Evolutionary conservation across 2,329 filamentous ascomycete species (phyloP).

Genomic region (Sporothrix pseudoabietina): DNA sequence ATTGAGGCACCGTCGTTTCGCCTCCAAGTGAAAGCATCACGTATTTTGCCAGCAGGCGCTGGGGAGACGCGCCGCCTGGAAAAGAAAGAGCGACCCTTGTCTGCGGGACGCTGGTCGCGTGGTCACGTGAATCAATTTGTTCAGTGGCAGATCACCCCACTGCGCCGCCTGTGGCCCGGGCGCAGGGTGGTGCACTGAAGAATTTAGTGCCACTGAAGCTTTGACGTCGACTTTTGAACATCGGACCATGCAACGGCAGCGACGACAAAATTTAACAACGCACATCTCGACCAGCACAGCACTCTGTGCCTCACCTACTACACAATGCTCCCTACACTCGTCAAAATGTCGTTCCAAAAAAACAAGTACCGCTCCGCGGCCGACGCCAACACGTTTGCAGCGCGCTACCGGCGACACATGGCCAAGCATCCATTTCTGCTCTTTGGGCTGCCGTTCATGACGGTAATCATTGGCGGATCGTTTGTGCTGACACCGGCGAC

Average conservation of each 20-base stretch:
- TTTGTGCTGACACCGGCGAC: slow-evolving; percentile 95
- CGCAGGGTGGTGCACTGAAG: not conserved
- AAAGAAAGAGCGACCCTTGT: not conserved
- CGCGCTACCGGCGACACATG: slow-evolving; percentile 74
- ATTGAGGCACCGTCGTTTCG: not conserved
- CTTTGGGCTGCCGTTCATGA: slow-evolving; percentile 91
- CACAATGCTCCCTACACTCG: not conserved
- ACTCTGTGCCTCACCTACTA: not conserved
- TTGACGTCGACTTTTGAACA: not conserved
- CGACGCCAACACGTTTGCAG: slow-evolving; percentile 68
- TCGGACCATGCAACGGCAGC: slow-evolving; percentile 1
- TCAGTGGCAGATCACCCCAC: not conserved
- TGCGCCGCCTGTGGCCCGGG: slow-evolving; percentile 8
- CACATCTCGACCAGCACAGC: not conserved
- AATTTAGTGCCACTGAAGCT: not conserved
- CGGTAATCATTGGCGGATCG: slow-evolving; percentile 85
- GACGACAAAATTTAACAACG: not conserved
- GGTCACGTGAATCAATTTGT: slow-evolving; percentile 29
- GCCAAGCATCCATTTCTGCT: slow-evolving; percentile 82
- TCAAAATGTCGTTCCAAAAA: slow-evolving; percentile 56
- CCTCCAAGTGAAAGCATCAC: slow-evolving; percentile 17
- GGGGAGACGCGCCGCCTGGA: slow-evolving; percentile 17
- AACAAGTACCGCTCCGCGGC: slow-evolving; percentile 71
- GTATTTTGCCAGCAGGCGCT: slow-evolving; percentile 1
- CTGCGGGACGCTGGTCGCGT: slow-evolving; percentile 19